Percentiles rank a stretch among this genome's conserved stretches.
phyloP scores from a whole-genome alignment of 306 rosid species.

The Lathyrus aphaca region DNA sequence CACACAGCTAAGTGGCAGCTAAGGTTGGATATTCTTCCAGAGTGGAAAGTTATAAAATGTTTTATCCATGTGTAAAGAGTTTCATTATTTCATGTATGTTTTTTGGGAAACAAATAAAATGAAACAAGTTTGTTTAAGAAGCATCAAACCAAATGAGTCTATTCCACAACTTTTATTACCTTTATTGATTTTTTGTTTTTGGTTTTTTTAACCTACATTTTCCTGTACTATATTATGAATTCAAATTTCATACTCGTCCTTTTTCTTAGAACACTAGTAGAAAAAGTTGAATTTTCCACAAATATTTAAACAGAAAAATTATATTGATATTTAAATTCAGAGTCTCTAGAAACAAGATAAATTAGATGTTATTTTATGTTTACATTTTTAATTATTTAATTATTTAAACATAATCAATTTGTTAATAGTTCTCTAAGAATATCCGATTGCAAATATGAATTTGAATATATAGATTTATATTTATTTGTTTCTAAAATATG shows the following conservation, averaged over 20 bases:
- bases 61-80: conserved; percentile 35
- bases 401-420: background rate
- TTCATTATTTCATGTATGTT: conserved; percentile 35
- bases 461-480: too few species aligned
- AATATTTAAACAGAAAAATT: background rate
- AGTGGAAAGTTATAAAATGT: conserved; percentile 53
- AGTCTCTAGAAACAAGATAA: background rate
- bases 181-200: background rate
- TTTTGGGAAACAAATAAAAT: conserved; percentile 34
- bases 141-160: conserved; percentile 29
- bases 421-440: too few species aligned
- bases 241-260: background rate
- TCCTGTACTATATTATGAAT: background rate
- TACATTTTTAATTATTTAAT: background rate
- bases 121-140: conserved; percentile 29
- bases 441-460: too few species aligned
- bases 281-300: background rate
- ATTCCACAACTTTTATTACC: conserved; percentile 34
- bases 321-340: background rate
- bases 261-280: background rate
- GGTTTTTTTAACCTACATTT: background rate
- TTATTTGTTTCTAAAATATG: too few species aligned
- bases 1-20: conserved; percentile 48
- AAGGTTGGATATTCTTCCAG: conserved; percentile 60
- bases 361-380: background rate